Base-by-base conservation (phyloP, 2,329 filamentous ascomycete species). In the Esteya vermicola region DNA sequence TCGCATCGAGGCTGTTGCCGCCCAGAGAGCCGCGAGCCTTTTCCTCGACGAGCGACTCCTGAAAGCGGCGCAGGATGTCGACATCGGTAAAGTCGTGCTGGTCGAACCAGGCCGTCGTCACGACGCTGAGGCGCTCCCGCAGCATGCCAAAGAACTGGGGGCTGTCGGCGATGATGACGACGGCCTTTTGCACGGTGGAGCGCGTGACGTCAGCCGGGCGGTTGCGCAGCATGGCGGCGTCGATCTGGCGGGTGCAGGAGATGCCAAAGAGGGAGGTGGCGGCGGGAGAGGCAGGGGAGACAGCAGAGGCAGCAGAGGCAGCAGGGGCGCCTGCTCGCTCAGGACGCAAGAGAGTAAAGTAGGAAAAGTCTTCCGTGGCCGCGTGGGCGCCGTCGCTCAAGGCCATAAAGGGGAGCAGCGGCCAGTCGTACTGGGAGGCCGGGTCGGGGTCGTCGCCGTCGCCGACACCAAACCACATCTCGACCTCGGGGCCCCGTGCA, bases 361-460 rank as follows among this genome's bases (percentile, higher is more conserved):
- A 98, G 38, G 88, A 95, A 65, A 96, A 98, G 62, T 96, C 91
- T 62, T 98, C 91, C 43, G 81, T 81, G 19, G 84, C 91, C 78
- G 86, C 78, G 67, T 98, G 91, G 40, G 91, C 91, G 39, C 91
- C 91, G 57, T 98, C 91, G 43, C 85, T 91, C 53, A 98, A 63
- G 21, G 91, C 91, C 85, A 96, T 95, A 59, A 98, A 98, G 0
- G 91, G 88, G 45, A 98, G 68, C 50, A 95, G 61, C 22, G 78
- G 72, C 91, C 91, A 98, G 55, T 91, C 85, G 61, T 93, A 89
- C 43, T 88, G 81, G 34, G 62, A 67, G 4, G 82, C 82, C 10
- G 89, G 85, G 59, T 95, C 86, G 43, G 64, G 67, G 40, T 78
- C 82, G 50, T 88, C 14, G 28, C 14, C 78, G 18, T 78, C 59